phyloP scores from a whole-genome alignment of 192 early-diverging fungal genomes.

The Coemansia sp. region DNA sequence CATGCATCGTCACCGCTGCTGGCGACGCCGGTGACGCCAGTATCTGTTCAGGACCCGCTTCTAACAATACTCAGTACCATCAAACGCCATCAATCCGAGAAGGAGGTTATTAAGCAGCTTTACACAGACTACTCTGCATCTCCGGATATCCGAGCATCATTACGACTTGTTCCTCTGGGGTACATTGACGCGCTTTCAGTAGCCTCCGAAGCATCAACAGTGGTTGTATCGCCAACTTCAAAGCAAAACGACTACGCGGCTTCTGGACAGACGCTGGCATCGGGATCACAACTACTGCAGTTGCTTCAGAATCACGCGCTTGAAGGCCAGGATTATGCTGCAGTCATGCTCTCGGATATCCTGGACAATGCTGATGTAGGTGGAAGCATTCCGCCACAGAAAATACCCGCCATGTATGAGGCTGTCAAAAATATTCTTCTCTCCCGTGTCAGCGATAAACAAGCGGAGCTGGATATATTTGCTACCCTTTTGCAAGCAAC shows the following conservation, averaged over 20 bases:
- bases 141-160: constrained; percentile 25
- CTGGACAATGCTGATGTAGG: constrained; percentile 7
- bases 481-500: constrained; percentile 2
- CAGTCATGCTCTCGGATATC: constrained; percentile 21
- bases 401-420: background rate
- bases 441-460: background rate
- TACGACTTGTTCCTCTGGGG: constrained; percentile 31
- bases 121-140: constrained; percentile 3
- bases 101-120: constrained; percentile 5
- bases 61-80: constrained; percentile 2
- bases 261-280: background rate
- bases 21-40: constrained; percentile 4
- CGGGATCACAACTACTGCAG: constrained; percentile 13
- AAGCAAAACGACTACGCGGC: too few relatives aligned
- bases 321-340: constrained; percentile 3
- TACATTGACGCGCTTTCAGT: constrained; percentile 24
- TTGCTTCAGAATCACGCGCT: constrained; percentile 5
- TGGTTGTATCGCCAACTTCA: background rate
- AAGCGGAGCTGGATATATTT: background rate
- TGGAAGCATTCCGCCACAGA: background rate
- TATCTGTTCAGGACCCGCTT: constrained; percentile 15
- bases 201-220: background rate
- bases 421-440: background rate
- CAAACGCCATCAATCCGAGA: background rate
- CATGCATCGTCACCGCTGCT: background rate